A percentile compares a stretch with the other conserved stretches of the same genome.
These are phyloP conservation scores for Aspergillus terreus DNA, from an alignment of 2,329 filamentous ascomycete genomes.

Conservation along the genomic window DNA sequence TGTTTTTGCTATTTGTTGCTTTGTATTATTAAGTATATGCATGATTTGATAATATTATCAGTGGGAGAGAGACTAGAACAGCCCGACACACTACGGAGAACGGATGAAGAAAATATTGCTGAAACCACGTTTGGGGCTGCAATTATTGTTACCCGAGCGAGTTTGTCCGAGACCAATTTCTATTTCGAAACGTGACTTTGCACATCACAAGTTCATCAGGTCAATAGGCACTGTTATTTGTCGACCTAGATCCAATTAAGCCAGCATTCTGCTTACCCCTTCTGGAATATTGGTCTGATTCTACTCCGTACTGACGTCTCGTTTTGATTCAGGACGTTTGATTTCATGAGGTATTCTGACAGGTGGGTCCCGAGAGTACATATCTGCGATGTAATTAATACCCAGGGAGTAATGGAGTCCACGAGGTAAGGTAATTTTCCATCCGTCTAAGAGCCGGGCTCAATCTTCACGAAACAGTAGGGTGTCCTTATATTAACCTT, in stretches of 20 bases:
- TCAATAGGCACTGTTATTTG: no score
- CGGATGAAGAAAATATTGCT: conserved; percentile 8
- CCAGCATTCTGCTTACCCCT: not conserved
- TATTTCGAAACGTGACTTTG: not conserved
- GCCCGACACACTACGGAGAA: not conserved
- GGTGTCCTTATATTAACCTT: not conserved
- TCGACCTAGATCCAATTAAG: not conserved
- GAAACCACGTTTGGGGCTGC: conserved; percentile 3
- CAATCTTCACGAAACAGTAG: conserved; percentile 1
- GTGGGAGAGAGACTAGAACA: not conserved
- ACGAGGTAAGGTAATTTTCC: not conserved
- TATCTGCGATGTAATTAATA: not conserved
- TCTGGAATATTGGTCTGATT: not conserved
- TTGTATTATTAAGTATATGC: no score
- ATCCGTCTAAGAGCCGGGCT: not conserved
- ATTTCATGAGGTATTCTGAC: not conserved
- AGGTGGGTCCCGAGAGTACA: not conserved
- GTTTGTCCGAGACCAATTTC: not conserved
- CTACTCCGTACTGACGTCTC: not conserved
- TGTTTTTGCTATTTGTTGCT: no score
- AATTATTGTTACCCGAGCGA: not conserved
- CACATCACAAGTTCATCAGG: no score
- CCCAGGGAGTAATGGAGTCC: not conserved
- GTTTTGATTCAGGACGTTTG: not conserved
- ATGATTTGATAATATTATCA: no score